Percentiles rank a stretch among this genome's conserved stretches.
phyloP scores from a whole-genome alignment of 257 asterid species.

The Anisodus acutangulus region DNA sequence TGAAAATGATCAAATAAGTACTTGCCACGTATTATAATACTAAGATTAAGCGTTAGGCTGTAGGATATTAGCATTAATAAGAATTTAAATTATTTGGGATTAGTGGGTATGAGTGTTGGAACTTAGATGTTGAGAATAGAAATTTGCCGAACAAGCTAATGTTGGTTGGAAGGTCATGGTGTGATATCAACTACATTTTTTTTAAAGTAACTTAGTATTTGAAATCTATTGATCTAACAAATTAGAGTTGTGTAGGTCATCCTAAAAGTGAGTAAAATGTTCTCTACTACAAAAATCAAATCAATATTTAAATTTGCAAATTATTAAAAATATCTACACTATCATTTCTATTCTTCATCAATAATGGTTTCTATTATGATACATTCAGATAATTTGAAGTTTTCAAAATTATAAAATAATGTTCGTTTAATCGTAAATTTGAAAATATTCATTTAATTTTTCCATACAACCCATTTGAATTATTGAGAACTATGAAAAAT shows the following conservation, averaged over 20 bases:
- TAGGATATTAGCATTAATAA: background rate
- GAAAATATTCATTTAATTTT: too few relatives aligned
- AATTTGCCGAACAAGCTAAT: conserved; percentile 7
- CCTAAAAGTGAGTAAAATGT: too few relatives aligned
- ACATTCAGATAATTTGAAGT: too few relatives aligned
- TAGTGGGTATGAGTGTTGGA: background rate
- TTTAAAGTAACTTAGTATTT: accelerated
- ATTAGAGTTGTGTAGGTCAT: background rate
- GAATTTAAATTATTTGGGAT: background rate
- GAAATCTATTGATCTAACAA: background rate
- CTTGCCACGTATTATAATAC: background rate
- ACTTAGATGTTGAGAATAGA: background rate
- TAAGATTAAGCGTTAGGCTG: background rate
- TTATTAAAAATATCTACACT: too few relatives aligned
- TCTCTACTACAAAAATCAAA: too few relatives aligned
- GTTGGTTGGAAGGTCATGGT: background rate
- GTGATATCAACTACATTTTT: background rate
- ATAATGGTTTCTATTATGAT: too few relatives aligned
- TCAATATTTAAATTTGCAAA: too few relatives aligned
- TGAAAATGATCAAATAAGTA: background rate
- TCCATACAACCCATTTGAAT: too few relatives aligned
- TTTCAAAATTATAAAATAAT: too few relatives aligned
- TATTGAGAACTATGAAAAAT: too few relatives aligned
- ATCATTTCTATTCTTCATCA: too few relatives aligned
- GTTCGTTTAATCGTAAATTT: too few relatives aligned